Evolutionary conservation across 2,329 filamentous ascomycete species (phyloP), one percentile per base, ranked within the genome.

Genomic region (Aspergillus bombycis): DNA sequence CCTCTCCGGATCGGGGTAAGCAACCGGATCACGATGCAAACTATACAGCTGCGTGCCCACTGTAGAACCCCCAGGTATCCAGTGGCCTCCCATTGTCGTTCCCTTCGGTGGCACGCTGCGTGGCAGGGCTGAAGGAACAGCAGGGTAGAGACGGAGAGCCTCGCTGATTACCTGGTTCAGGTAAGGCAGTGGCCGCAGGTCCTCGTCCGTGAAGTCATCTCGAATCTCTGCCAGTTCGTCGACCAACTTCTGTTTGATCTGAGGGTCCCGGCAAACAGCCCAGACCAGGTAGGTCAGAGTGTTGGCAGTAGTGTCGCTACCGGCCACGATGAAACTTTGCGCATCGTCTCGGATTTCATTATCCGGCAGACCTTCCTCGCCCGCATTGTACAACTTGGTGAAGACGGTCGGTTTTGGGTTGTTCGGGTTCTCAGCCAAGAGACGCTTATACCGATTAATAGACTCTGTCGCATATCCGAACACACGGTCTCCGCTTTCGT

Each of bases 101-200:
- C 81, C 80, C 0, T 75, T 71, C 1, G 65, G 62, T 0, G 86
- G 86, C 0, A 82, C 83, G 23, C 82, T 75, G 2, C 87, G 81
- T 2, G 85, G 85, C 64, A 87, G 81, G 0, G 79, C 80, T 0
- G 85, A 85, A 0, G 86, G 85, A 11, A 88, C 85, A 0, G 86
- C 82, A 0, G 85, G 79, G 61, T 88, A 82, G 2, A 87, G 78
- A 1, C 87, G 82, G 36, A 89, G 78, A 0, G 86, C 85, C 70
- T 89, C 87, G 71, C 80, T 81, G n/a, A 89, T 66, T 3, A 88
- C 77, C n/a, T 85, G 84, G 62, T 88, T 80, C 1, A 89, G 76
- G 6, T 86, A 70, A 1, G 84, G 82, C 0, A 88, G 76, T 1
- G 68, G 68, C 55, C 88, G 84, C 0, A 89, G 70, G 72, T 76